These are phyloP conservation scores for Arachis stenosperma DNA, from an alignment of 306 rosid genomes.

Conservation along the genomic window DNA sequence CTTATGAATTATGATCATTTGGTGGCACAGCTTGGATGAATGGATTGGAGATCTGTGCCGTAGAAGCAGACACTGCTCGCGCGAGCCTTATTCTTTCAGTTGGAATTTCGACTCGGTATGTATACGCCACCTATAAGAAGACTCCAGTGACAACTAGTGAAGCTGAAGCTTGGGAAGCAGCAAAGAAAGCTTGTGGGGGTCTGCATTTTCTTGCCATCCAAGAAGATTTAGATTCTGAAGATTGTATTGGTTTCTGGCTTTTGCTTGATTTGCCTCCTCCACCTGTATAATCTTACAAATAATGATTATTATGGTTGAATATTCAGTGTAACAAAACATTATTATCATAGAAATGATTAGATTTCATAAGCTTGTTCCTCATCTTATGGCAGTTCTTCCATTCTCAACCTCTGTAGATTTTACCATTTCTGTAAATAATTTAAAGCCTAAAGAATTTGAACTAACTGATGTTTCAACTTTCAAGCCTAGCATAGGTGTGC, in stretches of 20 bases:
- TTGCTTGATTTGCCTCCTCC: slow-evolving; percentile 96
- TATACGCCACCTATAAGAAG: slow-evolving; percentile 83
- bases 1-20: slow-evolving; percentile 7
- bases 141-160: slow-evolving; percentile 63
- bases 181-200: slow-evolving; percentile 88
- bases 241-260: slow-evolving; percentile 91
- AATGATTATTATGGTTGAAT: slow-evolving; percentile 12
- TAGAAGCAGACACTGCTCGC: slow-evolving; percentile 69
- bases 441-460: too few relatives aligned
- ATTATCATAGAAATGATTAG: slow-evolving; percentile 33
- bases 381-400: neutral
- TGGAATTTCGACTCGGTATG: slow-evolving; percentile 81
- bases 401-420: slow-evolving; percentile 3
- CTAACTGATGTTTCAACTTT: too few relatives aligned
- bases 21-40: slow-evolving; percentile 78
- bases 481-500: too few relatives aligned
- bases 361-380: slow-evolving; percentile 13
- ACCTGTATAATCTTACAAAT: slow-evolving; percentile 59
- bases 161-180: slow-evolving; percentile 98
- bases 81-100: slow-evolving; percentile 69
- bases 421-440: neutral
- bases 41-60: slow-evolving; percentile 78
- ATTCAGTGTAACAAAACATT: slow-evolving; percentile 28
- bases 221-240: slow-evolving; percentile 79
- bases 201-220: slow-evolving; percentile 98